Base-by-base conservation (phyloP, 768 basidiomycete genomes). In the Leucosporidium yakuticum region DNA sequence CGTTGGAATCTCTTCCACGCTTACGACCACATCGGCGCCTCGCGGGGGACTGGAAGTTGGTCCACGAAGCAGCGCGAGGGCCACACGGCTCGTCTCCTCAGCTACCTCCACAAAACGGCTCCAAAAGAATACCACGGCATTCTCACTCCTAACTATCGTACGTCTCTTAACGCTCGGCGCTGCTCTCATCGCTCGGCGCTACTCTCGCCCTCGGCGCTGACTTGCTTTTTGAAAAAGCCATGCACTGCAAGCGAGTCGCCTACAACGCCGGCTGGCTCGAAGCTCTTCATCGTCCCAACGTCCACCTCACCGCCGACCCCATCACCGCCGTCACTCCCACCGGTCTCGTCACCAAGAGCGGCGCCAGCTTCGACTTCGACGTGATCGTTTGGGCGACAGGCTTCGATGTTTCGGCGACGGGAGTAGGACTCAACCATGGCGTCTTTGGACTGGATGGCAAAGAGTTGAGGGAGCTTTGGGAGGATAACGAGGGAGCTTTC, bases 251-350 rank as follows among this genome's bases (percentile, higher is more conserved):
- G 48, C 70, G 87, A 49, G 81, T 87, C 25, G 83, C 88, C 44
- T 79, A 84, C 63, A 85, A 88, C 73, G 83, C 84, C 4, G 82
- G 81, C 23, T 87, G 86, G 74, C 81, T 88, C 25, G 76, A 81
- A n/a, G 78, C 80, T 31, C 76, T 87, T 60, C 79, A 83, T 62
- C 79, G 79, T 54, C 80, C 84, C 2, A 87, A 88, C 75, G 83
- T 87, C 44, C 78, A 77, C 25, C 69, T 87, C 49, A 59, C 63
- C 34, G 48, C 67, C 31, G 31, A 12, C 19, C 49, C 67, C n/a
- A 70, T 74, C 64, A 47, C 23, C 12, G 12, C 4, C 11, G 64
- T 75, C 62, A 67, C 62, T 31, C 54, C 66, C 55, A 53, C 49
- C 1, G 68, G 70, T 15, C 36, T 75, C 47, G 12, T 47, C n/a